Percentiles rank a stretch among this genome's conserved stretches.
phyloP scores from a whole-genome alignment of 805 yeast genomes.

The Lachancea mirantina region DNA sequence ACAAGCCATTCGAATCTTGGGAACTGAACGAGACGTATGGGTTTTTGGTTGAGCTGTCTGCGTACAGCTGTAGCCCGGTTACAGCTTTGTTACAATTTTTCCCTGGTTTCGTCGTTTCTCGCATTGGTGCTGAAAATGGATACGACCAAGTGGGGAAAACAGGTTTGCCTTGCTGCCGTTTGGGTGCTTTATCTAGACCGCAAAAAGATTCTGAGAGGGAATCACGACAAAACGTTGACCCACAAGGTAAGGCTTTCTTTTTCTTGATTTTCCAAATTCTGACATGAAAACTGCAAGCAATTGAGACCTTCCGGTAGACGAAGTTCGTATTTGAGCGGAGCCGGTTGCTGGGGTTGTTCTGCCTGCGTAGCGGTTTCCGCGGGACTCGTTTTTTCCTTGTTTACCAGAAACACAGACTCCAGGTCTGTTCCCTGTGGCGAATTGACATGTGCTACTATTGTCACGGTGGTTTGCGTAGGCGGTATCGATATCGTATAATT shows the following conservation, averaged over 20 bases:
- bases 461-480: conserved; percentile 26
- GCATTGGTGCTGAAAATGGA: no score
- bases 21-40: no score
- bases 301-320: conserved; percentile 29
- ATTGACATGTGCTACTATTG: conserved; percentile 17
- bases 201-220: no score
- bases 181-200: no score
- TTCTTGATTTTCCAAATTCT: conserved; percentile 9
- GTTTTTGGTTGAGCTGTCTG: no score
- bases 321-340: conserved; percentile 22
- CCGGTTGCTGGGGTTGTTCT: conserved; percentile 5
- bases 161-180: no score
- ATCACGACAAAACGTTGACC: conserved; percentile 28
- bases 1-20: no score
- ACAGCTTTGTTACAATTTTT: no score
- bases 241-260: conserved; percentile 26
- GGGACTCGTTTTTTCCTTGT: conserved; percentile 17
- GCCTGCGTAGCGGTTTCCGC: conserved; percentile 5
- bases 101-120: no score
- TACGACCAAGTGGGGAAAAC: no score
- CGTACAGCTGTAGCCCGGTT: no score
- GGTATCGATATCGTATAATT: conserved; percentile 24
- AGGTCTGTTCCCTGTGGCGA: conserved; percentile 4
- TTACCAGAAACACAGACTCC: conserved; percentile 15
- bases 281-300: conserved; percentile 21